Base-by-base conservation (phyloP, 371 early-diverging fungal genomes). In the Mucor velutinosus region DNA sequence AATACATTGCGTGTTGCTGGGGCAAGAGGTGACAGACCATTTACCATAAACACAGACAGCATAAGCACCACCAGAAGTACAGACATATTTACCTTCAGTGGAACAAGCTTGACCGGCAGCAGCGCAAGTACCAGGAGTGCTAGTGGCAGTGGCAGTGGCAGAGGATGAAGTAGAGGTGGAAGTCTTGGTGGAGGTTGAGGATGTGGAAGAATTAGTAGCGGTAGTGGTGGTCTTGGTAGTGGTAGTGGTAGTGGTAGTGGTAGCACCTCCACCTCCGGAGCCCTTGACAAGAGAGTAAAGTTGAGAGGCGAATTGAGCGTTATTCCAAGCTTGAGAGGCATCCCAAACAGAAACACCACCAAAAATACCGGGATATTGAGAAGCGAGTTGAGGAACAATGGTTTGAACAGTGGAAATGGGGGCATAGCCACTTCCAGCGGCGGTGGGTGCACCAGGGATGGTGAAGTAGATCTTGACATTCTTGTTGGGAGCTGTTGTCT, bases 291-390 rank as follows among this genome's bases (percentile, higher is more conserved):
- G 37, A 47, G 51, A 57, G 43, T 47, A 60, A 15, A 60, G 55
- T 35, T 23, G 35, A 30, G 65, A 60, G 10, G 79, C 76, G 73
- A 76, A 78, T 15, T 73, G 66, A 56, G 74, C 72, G 41, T 81
- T 81, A 27, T 65, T 62, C 61, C 75, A 82, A 19, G 80, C 74
- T 60, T 82, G 80, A 23, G 83, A 80, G 11, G 83, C 83, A 72
- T 82, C 90, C 91, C 91, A 91, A 29, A 89, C 79, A 79, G 86
- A 86, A 14, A 90, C 84, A 23, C 92, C 92, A 56, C 90, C 92
- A 63, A 85, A 88, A 19, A 78, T 83, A 37, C 51, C 43, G n/a
- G 72, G 72, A 69, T 82, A 86, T 53, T 67, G 58, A 5, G 76
- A 71, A 10, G 78, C 69, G n/a, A 82, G 58, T 25, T 72, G 47